Conservation (phyloP, 2,329 filamentous ascomycete genomes). For the Berkeleyomyces basicola region DNA sequence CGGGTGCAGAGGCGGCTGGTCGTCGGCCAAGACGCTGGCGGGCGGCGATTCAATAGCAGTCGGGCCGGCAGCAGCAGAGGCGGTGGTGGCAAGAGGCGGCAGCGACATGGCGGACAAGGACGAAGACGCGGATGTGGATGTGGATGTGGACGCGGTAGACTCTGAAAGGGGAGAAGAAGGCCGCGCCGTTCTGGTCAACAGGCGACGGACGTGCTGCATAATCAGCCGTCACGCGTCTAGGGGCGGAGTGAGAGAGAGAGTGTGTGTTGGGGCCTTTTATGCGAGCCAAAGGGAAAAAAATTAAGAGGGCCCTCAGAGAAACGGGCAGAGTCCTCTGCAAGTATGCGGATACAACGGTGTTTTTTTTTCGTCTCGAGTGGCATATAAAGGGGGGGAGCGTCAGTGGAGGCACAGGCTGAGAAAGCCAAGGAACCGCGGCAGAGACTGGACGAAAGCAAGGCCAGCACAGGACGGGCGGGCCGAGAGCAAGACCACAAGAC, state of each 20-base stretch:
- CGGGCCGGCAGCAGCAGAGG: neutral
- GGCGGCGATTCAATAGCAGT: slow-evolving; percentile 10
- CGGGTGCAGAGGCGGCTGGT: neutral
- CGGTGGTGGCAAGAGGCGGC: neutral
- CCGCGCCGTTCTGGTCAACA: slow-evolving; percentile 3
- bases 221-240: slow-evolving; percentile 5
- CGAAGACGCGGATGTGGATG: neutral
- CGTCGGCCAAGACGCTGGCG: slow-evolving; percentile 8
- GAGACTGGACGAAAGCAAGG: too few species aligned
- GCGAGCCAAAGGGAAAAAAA: too few species aligned
- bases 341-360: too few species aligned
- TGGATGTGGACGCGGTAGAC: neutral
- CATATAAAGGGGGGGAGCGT: too few species aligned
- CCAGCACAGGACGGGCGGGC: too few species aligned
- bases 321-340: too few species aligned
- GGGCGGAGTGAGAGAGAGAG: neutral
- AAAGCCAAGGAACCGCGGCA: too few species aligned
- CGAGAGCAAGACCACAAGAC: too few species aligned
- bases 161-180: slow-evolving; percentile 1
- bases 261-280: neutral
- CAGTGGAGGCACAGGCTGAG: too few species aligned
- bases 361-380: too few species aligned
- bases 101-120: neutral
- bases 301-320: too few species aligned
- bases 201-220: slow-evolving; percentile 9